Conservation (phyloP, 768 basidiomycete species). For the Collybiopsis confluens region DNA sequence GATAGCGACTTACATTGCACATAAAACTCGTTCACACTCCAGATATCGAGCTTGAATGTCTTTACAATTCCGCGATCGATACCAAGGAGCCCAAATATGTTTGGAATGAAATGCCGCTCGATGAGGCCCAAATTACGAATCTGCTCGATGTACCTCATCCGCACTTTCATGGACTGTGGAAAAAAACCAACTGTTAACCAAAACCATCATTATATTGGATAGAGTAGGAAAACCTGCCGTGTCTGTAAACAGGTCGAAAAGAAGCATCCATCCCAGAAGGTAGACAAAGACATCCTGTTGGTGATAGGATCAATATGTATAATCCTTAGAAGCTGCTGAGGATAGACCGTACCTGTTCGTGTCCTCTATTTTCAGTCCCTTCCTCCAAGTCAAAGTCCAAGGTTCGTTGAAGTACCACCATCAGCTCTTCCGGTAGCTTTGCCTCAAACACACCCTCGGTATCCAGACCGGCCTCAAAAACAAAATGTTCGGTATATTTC, state of each 20-base stretch:
- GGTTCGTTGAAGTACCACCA: constrained; percentile 54
- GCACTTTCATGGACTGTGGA: constrained; percentile 79
- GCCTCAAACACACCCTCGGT: constrained; percentile 49
- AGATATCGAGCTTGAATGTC: constrained; percentile 77
- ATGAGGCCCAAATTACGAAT: constrained; percentile 70
- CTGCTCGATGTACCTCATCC: constrained; percentile 82
- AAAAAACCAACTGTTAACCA: background rate
- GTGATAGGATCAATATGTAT: constrained; percentile 10
- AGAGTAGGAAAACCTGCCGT: constrained; percentile 51
- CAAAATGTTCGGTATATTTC: constrained; percentile 76
- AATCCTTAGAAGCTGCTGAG: background rate
- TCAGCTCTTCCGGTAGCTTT: constrained; percentile 62
- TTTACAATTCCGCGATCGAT: constrained; percentile 63
- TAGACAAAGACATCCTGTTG: constrained; percentile 53
- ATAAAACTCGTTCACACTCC: constrained; percentile 82
- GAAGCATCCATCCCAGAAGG: constrained; percentile 86
- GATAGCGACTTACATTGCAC: constrained; percentile 53
- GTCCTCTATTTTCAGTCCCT: constrained; percentile 30
- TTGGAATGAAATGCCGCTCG: constrained; percentile 61
- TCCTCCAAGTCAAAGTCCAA: constrained; percentile 17
- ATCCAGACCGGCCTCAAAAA: constrained; percentile 84
- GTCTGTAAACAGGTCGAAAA: constrained; percentile 79
- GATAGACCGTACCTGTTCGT: constrained; percentile 29
- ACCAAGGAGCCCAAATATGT: constrained; percentile 59
- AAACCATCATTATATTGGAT: background rate